Conservation (phyloP, 2,329 filamentous ascomycete genomes). For the Calonectria hawksworthii region DNA sequence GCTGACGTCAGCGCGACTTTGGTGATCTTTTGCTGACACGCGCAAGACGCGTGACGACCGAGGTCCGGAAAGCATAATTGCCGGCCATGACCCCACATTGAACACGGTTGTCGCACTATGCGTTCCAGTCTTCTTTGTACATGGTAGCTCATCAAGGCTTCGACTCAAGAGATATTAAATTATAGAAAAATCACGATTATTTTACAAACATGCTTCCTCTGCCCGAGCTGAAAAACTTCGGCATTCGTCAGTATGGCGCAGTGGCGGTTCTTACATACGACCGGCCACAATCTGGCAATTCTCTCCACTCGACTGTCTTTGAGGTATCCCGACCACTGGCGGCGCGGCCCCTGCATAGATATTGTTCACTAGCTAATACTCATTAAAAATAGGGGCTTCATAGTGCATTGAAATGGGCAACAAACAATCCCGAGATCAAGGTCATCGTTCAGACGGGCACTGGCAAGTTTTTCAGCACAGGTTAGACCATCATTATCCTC, state of each 20-base stretch:
- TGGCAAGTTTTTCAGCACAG: not conserved
- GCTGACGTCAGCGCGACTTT: not conserved
- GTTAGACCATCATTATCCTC: not conserved
- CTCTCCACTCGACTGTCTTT: not conserved
- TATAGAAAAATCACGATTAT: not conserved
- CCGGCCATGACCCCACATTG: not conserved
- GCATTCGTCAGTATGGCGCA: not conserved
- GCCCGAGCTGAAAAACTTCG: not conserved
- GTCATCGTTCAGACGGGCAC: not conserved
- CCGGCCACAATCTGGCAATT: not conserved
- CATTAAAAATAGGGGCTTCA: not conserved
- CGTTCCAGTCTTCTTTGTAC: not conserved
- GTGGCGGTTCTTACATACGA: not conserved
- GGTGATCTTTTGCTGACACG: not conserved
- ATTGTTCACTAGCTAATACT: not conserved
- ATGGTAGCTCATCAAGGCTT: not conserved
- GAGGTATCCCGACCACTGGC: not conserved
- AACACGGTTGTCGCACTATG: not conserved
- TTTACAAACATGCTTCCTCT: not conserved
- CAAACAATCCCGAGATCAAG: not conserved
- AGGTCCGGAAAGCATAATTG: not conserved
- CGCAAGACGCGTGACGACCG: not conserved
- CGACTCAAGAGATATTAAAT: not conserved
- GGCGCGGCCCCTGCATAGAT: not conserved
- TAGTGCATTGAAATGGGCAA: not conserved